Evolutionary conservation across 2,329 filamentous ascomycete genomes (phyloP), one percentile per base, ranked within the genome.

Genomic region (Aspergillus clavatus): DNA sequence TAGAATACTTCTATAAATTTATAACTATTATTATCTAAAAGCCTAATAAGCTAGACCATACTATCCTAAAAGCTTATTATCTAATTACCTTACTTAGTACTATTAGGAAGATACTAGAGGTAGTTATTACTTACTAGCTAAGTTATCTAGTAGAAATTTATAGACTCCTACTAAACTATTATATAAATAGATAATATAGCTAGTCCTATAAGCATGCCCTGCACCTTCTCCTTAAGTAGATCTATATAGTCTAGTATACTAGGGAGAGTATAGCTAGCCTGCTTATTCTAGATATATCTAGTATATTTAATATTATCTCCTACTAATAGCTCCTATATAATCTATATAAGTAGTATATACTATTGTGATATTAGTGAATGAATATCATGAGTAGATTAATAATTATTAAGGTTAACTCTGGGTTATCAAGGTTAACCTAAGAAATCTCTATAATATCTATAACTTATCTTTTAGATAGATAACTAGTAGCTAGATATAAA

Each of bases 41-140:
- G 38, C 48, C 50, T 23, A 50, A 55, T 0, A 57, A 56, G 35
- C 39, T 28, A 7, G 45, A 56, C 45, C 57, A 59, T 31, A 33
- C 33, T 2, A 42, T 40, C 10, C 43, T 46, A 2, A 54, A 54
- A 35, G 40, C 43, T 2, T 56, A 57, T 42, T 44, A 46, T 1
- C 53, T 44, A 3, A 55, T 57, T 14, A 47, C 52, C 11, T 43
- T 57, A 3, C 45, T 57, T 2, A 46, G 40, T 22, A 53, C 44
- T 26, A 50, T 50, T 26, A 46, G 45, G 39, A 56, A 52, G 38
- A 49, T 39, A 28, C 19, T 59, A 18, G 55, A 57, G 31, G 33
- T 45, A 6, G 38, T 59, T 7, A 31, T 59, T 3, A 48, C 50
- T 2, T 40, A 33, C 6, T n/a, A 53, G 10, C 5, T 58, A 4